Base-by-base conservation (phyloP, 1,139 yeast genomes). In the Saccharomyces hybrid region DNA sequence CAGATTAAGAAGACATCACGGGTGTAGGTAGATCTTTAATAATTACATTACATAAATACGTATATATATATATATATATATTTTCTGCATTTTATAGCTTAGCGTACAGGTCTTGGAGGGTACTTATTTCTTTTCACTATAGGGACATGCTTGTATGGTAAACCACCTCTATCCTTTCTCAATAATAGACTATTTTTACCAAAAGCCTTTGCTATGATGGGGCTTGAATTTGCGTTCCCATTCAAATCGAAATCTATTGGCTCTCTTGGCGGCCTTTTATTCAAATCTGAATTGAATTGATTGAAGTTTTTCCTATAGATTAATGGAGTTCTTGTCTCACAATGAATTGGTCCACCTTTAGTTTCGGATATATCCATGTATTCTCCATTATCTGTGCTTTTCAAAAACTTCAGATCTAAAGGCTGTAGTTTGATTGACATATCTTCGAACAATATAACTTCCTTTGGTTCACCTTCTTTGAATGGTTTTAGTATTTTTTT, bases 391-490 rank as follows among this genome's bases (percentile, higher is more conserved):
- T 59, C 44, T 52, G 60, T 34, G 57, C 20, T 53, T 54, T 50
- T 26, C 30, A 53, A 30, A 5, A 46, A 51, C 9, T 8, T 44
- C 23, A 41, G 48, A 30, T 46, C 31, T 48, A 44, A 16, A 26
- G 49, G 47, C 32, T 52, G 26, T 26, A 50, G 41, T 7, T 38
- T n/a, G 20, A 54, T 34, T 20, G 50, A 31, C 16, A 54, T 52
- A 16, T 50, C 56, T 16, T 59, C 64, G 8, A 61, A 44, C 14
- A 57, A 52, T 11, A 62, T 50, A 16, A 60, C 57, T 56, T 69
- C 72, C 50, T 65, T 60, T n/a, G 72, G 71, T 57, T 67, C 70
- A 23, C 70, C 70, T 44, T 66, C 69, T 47, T 60, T 64, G 52
- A 65, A 68, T 7, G 72, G 72, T 50, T 66, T 67, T 30, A 69